Base-by-base conservation (phyloP, 1,284 basidiomycete species). In the Hortiboletus rubellus region DNA sequence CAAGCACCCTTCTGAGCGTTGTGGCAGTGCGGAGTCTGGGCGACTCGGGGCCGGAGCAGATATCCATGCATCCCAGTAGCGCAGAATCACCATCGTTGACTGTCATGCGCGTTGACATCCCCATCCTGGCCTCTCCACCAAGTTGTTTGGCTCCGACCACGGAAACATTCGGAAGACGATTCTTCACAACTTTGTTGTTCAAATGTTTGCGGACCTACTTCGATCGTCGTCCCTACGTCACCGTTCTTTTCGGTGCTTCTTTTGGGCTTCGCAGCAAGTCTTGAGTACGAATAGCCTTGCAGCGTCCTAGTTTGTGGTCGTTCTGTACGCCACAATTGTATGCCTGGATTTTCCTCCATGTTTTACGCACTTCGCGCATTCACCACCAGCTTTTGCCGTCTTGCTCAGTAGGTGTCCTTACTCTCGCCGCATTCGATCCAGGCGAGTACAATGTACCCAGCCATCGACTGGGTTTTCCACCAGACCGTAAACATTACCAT, bases 401-500 rank as follows among this genome's bases (percentile, higher is more conserved):
- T 22, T 31, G 5, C 44, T 18, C 45, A 7, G 17, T 27, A 11
- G 36, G 2, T 12, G 30, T 47, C n/a, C 33, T 60, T 9, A 49
- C 47, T 7, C 30, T 37, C 15, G 8, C 59, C 15, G 43, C 56
- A 5, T 82, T 83, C 62, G 60, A 79, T 55, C 79, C 79, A 0
- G 60, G 65, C 15, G 63, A 67, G 2, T 80, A 79, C 52, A 9
- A 57, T 18, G 7, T 82, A 82, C 60, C 64, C 72, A 45, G 75
- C 79, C 2, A 42, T 70, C 3, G 75, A 77, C 55, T 74, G 79
- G 50, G 66, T 60, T n/a, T 66, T 70, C 34, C 60, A 63, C 3
- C 54, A 68, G 52, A 54, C 64, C n/a, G 47, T 68, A 12, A 63
- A 75, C 46, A 74, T 83, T 31, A 60, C 69, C 15, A 69, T 83